Evolutionary conservation across 768 basidiomycete species (phyloP), one percentile per base, ranked within the genome.

Genomic region (Podaxis sp.): DNA sequence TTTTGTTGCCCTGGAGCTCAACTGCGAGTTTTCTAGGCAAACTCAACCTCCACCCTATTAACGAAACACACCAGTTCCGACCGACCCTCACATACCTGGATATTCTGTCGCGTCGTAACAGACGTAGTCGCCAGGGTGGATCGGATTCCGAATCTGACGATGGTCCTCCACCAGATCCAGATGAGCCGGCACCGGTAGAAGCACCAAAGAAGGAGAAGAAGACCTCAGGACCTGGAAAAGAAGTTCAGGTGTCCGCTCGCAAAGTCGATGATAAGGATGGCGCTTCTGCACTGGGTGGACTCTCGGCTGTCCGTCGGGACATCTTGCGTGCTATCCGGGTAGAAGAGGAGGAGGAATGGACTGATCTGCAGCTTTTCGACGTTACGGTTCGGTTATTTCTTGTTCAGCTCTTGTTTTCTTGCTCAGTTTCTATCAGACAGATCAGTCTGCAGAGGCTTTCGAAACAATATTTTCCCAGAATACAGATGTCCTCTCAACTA

Each of bases 81-180:
- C 93, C 93, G 8, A 88, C 89, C 2, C 74, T 94, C 66, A 91
- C 90, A 17, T 91, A 95, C 75, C 79, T 95, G 65, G 93, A 95
- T 71, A 74, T 84, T 63, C 71, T 89, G 59, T 86, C 87, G 24
- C 85, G 85, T 40, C 91, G 88, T 76, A 78, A 73, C 64, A 84
- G 80, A 67, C 85, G 82, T 22, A 71, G 72, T 52, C 77, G 79
- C 22, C 76, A 77, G 46, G 82, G 68, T 37, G 85, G 80, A 7
- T 84, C 82, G 2, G 91, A 88, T 60, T 87, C 87, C 1, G 91
- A 93, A 50, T 87, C 87, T 6, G 90, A 92, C 60, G 88, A 90
- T 58, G 91, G 87, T 0, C 89, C 90, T 24, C 90, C 89, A 26
- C 88, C 85, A 48, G 91, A 93, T 69, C 90, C 90, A 13, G 91